Evolutionary conservation across 352 stramenopile species (phyloP), one percentile per base, ranked within the genome.

Genomic region (Globisporangium polare): DNA sequence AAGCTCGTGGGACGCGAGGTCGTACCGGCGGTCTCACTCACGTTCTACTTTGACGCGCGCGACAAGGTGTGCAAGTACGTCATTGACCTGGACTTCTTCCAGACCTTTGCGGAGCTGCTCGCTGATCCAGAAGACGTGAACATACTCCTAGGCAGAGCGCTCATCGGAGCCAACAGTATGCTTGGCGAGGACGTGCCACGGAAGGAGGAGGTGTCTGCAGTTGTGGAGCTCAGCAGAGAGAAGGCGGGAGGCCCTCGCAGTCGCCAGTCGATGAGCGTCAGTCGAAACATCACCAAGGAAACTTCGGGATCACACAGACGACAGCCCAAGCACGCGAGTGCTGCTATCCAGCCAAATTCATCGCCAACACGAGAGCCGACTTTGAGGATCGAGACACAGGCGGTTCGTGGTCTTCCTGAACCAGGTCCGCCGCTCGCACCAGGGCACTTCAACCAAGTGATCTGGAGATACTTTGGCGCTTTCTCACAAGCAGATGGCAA

Each of bases 111-210:
- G 3, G 20, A 47, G 0, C 12, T 77, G 9, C 53, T 77, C 3
- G 17, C 37, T 3, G 53, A 77, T 37, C 62, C 66, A 0, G 49
- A 26, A 3, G 60, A 68, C 8, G 63, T 77, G 10, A 39, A 37
- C 8, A 63, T 65, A 27, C 17, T 66, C 10, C n/a, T 66, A 4
- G 42, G 22, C 5, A 27, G 60, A 20, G 60, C 60, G 24, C 55
- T 74, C 27, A 74, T 74, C 22, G 59, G 63, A 0, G 67, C 60
- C 42, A 74, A 74, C 41, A 71, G 55, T 39, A 69, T 69, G 67
- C 55, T 74, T 35, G 64, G 43, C 2, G 43, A 65, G 5, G 64
- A 58, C 8, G 29, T 26, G n/a, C 46, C 46, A 6, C 15, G 7
- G 27, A 18, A 43, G 10, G 54, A 50, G 6, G n/a, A n/a, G 22